These are phyloP conservation scores for Gamsiella multidivaricata DNA, from an alignment of 192 early-diverging fungal species.

Conservation along the genomic window DNA sequence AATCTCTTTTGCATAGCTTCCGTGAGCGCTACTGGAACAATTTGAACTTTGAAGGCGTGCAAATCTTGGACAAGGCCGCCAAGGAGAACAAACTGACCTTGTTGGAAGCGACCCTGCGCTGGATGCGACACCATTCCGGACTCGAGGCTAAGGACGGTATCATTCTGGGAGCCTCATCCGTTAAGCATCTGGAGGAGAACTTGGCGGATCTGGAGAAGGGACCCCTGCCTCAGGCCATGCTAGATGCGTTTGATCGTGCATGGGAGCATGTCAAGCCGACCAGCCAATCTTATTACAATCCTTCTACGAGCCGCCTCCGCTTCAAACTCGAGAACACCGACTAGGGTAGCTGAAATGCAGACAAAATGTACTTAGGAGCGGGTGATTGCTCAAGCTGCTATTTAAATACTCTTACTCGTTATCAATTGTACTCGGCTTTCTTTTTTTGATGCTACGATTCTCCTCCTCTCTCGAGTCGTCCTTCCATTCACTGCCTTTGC, in stretches of 20 bases:
- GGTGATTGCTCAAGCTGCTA: no score
- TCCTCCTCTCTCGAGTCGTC: no score
- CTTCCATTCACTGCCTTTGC: no score
- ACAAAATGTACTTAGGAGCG: no score
- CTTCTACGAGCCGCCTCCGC: no score
- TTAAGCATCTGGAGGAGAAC: conserved; percentile 53
- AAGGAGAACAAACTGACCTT: conserved; percentile 18
- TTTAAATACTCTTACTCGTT: no score
- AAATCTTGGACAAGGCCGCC: conserved; percentile 39
- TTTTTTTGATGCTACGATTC: no score
- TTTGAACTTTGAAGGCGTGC: conserved; percentile 60
- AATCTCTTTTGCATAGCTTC: conserved; percentile 1
- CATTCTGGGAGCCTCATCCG: conserved; percentile 48
- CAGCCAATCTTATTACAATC: no score
- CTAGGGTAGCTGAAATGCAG: no score
- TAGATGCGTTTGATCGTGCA: conserved; percentile 64
- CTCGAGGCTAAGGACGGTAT: conserved; percentile 28
- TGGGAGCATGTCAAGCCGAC: conserved; percentile 61
- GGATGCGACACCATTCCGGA: conserved; percentile 54
- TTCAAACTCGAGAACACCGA: no score
- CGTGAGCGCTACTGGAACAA: conserved; percentile 51
- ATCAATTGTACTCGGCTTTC: no score
- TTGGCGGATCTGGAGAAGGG: conserved; percentile 60
- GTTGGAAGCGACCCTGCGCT: conserved; percentile 48
- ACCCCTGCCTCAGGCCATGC: conserved; percentile 58